A percentile compares a stretch with the other conserved stretches of the same genome.
Conservation (phyloP, 148 eudicot genomes). For the Polygonum aviculare region DNA sequence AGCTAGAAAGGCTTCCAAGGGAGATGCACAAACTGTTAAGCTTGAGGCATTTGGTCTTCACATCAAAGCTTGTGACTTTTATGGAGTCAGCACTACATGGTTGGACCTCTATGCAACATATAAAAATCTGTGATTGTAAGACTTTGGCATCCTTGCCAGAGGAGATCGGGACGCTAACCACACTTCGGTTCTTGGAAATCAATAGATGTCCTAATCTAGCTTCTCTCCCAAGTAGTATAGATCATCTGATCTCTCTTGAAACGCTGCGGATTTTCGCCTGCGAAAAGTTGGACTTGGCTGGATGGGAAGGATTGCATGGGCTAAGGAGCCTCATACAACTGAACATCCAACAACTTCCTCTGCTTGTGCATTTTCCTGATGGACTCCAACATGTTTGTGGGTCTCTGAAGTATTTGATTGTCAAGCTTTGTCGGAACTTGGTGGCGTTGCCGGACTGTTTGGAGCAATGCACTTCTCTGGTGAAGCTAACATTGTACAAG, state of each 20-base stretch:
- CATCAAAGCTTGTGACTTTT: neutral
- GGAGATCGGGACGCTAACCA: neutral
- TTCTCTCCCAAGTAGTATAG: neutral
- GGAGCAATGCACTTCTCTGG: neutral
- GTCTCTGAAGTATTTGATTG: neutral
- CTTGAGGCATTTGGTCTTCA: constrained; percentile 9
- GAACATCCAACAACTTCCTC: neutral
- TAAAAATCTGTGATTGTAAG: neutral
- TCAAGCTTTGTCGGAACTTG: neutral
- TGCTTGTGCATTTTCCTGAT: neutral
- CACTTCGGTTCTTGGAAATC: neutral
- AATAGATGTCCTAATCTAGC: neutral
- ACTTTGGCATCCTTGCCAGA: neutral
- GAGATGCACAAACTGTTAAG: constrained; percentile 14
- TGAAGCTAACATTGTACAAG: neutral
- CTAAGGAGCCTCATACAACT: neutral
- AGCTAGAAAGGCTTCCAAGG: constrained; percentile 10
- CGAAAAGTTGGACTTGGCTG: neutral
- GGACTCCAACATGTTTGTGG: neutral
- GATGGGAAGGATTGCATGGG: neutral
- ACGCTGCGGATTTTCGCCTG: neutral
- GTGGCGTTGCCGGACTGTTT: neutral
- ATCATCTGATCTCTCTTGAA: neutral
- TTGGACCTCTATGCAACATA: neutral
- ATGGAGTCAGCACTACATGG: neutral